Evolutionary conservation across 495 filamentous ascomycete genomes (phyloP).

Genomic region (Xylaria castorea): DNA sequence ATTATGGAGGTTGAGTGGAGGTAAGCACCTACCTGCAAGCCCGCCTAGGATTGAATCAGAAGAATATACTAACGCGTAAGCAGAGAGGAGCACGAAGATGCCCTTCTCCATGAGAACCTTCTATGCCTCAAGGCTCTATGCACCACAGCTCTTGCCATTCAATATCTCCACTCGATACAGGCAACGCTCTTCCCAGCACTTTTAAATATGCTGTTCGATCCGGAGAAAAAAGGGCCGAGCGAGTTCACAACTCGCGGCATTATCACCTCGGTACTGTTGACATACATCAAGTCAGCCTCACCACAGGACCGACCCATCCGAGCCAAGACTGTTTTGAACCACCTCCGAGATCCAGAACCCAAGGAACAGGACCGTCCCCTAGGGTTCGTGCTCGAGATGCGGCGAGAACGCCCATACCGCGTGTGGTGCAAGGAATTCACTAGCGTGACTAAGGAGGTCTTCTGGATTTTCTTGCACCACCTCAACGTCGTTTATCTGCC

Average conservation of each 20-base stretch:
- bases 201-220: conserved; percentile 88
- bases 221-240: conserved; percentile 94
- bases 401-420: conserved; percentile 83
- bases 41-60: conserved; percentile 16
- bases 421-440: conserved; percentile 93
- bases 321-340: conserved; percentile 72
- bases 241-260: conserved; percentile 93
- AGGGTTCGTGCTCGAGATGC: conserved; percentile 87
- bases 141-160: conserved; percentile 83
- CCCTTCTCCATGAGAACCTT: conserved; percentile 86
- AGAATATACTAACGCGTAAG: conserved; percentile 31
- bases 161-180: conserved; percentile 81
- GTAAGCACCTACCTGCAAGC: conserved; percentile 57
- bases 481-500: conserved; percentile 81
- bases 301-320: conserved; percentile 62
- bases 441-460: conserved; percentile 96
- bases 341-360: conserved; percentile 81
- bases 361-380: conserved; percentile 76
- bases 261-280: conserved; percentile 84
- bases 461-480: conserved; percentile 98
- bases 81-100: conserved; percentile 96
- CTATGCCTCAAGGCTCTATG: conserved; percentile 94
- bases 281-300: conserved; percentile 71
- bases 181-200: conserved; percentile 83
- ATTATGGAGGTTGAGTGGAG: conserved; percentile 97